These are phyloP conservation scores for Kodamaea sp. DNA, from an alignment of 1,139 yeast genomes.

Conservation along the genomic window DNA sequence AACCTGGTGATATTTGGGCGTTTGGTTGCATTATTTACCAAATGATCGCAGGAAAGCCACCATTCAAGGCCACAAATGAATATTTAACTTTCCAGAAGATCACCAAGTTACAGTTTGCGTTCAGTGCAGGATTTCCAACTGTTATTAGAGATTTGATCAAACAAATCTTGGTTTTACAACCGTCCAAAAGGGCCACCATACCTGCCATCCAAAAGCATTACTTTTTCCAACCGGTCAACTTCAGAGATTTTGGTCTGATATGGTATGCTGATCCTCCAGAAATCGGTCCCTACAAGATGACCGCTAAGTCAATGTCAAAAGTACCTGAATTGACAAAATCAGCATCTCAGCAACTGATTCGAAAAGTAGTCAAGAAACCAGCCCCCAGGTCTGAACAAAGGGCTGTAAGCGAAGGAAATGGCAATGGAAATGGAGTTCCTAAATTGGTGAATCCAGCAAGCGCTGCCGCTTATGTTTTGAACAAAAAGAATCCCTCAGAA, in stretches of 20 bases:
- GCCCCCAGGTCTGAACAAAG: constrained; percentile 10
- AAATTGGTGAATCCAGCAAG: constrained; percentile 38
- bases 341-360: constrained; percentile 20
- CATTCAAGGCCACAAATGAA: constrained; percentile 77
- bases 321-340: constrained; percentile 44
- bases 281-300: constrained; percentile 63
- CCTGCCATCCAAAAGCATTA: constrained; percentile 52
- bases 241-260: constrained; percentile 60
- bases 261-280: constrained; percentile 80
- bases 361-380: constrained; percentile 13
- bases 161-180: constrained; percentile 47
- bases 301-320: constrained; percentile 59
- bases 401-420: constrained; percentile 18
- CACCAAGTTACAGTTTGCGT: constrained; percentile 66
- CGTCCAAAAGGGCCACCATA: constrained; percentile 43
- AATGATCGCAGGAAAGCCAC: constrained; percentile 75
- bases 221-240: constrained; percentile 69
- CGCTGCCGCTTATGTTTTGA: constrained; percentile 49
- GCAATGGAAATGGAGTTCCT: constrained; percentile 15
- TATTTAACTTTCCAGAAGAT: constrained; percentile 70
- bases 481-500: constrained; percentile 23
- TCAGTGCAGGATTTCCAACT: constrained; percentile 53
- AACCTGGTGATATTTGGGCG: constrained; percentile 82
- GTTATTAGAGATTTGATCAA: constrained; percentile 50
- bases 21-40: constrained; percentile 78